A percentile compares a stretch with the other conserved stretches of the same genome.
Evolutionary conservation across 495 filamentous ascomycete genomes (phyloP).

Genomic region (Hyaloscypha finlandica): DNA sequence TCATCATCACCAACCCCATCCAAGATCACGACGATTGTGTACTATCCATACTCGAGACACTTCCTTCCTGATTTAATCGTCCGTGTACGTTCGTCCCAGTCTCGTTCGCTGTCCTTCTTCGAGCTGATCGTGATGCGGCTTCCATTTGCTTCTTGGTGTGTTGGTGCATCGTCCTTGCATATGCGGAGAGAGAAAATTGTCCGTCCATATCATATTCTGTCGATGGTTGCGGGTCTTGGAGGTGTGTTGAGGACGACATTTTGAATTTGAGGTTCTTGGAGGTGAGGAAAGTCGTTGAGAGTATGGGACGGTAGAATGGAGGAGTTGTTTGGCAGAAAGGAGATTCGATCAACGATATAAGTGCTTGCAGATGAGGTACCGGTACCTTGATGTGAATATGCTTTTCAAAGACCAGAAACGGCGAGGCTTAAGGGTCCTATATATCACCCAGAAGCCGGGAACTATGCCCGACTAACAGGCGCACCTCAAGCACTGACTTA

Average conservation of each 20-base stretch:
- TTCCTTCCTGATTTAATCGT: slow-evolving; percentile 10
- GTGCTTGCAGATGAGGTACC: background rate
- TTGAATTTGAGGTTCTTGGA: background rate
- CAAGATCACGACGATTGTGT: background rate
- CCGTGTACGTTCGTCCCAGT: slow-evolving; percentile 1
- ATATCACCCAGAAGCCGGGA: background rate
- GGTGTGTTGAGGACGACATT: background rate
- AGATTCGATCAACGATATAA: background rate
- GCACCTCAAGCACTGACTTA: background rate
- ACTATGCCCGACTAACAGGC: background rate
- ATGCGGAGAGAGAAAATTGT: slow-evolving; percentile 17
- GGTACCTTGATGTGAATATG: background rate
- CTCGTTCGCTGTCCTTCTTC: slow-evolving; percentile 13
- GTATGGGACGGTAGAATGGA: background rate
- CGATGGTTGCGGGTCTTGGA: no score
- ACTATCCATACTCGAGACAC: slow-evolving; percentile 22
- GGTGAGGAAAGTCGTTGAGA: background rate
- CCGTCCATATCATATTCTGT: no score
- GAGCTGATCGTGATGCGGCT: slow-evolving; percentile 19
- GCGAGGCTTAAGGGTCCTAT: background rate
- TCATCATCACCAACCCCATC: no score
- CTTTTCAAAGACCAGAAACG: background rate
- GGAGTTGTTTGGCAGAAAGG: background rate
- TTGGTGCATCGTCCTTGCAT: slow-evolving; percentile 26
- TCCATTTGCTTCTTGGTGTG: slow-evolving; percentile 36